Evolutionary conservation across 805 yeast species (phyloP).

Genomic region (Saturnispora dispora): DNA sequence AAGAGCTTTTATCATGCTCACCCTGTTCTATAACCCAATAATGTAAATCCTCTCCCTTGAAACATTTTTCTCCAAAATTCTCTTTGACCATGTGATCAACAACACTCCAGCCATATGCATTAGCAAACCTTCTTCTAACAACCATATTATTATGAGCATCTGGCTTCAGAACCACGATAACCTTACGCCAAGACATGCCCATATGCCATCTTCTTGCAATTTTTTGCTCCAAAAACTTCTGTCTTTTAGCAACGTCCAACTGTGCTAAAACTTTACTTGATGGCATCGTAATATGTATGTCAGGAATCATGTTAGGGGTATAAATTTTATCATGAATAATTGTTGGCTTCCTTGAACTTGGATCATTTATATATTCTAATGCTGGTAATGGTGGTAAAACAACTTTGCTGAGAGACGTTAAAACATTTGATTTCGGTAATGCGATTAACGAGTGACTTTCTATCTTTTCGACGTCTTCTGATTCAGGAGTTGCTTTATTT

Average conservation of each 20-base stretch:
- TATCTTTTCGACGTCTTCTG: constrained; percentile 10
- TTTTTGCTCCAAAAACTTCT: constrained; percentile 54
- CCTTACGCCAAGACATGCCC: constrained; percentile 83
- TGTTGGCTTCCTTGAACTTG: constrained; percentile 46
- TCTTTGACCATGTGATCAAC: constrained; percentile 68
- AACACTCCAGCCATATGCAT: constrained; percentile 93
- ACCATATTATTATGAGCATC: constrained; percentile 94
- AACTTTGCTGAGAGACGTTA: constrained; percentile 70
- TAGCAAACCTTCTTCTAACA: constrained; percentile 80
- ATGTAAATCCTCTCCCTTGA: constrained; percentile 19
- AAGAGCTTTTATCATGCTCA: not conserved
- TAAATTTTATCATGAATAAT: constrained; percentile 81
- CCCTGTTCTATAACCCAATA: constrained; percentile 16
- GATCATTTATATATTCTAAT: constrained; percentile 55
- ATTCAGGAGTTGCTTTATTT: constrained; percentile 12
- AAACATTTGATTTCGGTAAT: constrained; percentile 64
- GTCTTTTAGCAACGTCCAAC: constrained; percentile 23
- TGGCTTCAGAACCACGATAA: constrained; percentile 73
- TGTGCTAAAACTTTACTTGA: constrained; percentile 22
- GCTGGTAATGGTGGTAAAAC: constrained; percentile 77
- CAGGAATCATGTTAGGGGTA: constrained; percentile 44
- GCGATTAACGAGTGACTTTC: constrained; percentile 4
- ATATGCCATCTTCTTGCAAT: constrained; percentile 87
- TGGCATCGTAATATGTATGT: constrained; percentile 21
- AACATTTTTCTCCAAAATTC: constrained; percentile 39